phyloP scores from a whole-genome alignment of 2,329 filamentous ascomycete species.

The Lasiodiplodia sp. region DNA sequence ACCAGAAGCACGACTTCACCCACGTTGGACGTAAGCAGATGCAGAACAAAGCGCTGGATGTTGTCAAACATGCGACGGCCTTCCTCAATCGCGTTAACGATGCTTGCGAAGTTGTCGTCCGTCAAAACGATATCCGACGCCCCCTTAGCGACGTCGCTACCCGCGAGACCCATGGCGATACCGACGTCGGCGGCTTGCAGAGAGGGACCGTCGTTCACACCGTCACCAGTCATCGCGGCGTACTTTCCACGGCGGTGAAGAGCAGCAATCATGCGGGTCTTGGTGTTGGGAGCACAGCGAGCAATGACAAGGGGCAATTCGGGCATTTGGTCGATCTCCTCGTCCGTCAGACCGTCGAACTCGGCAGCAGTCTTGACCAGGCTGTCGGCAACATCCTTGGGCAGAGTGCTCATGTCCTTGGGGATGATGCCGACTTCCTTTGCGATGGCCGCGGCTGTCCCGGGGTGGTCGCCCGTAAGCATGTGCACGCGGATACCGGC shows the following conservation, averaged over 20 bases:
- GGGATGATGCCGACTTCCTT: slow-evolving; percentile 53
- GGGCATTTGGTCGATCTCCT: slow-evolving; percentile 32
- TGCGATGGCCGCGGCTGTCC: slow-evolving; percentile 56
- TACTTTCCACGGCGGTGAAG: slow-evolving; percentile 51
- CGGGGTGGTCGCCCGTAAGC: slow-evolving; percentile 57
- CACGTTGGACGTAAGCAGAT: slow-evolving; percentile 43
- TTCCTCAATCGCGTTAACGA: slow-evolving; percentile 55
- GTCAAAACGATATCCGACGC: slow-evolving; percentile 53
- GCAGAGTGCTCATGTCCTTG: slow-evolving; percentile 22
- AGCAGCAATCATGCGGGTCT: slow-evolving; percentile 35
- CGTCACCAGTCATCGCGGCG: slow-evolving; percentile 54
- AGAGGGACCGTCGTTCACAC: slow-evolving; percentile 56
- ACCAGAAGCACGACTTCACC: slow-evolving; percentile 45
- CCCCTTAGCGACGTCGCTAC: slow-evolving; percentile 54
- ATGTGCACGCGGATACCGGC: slow-evolving; percentile 59
- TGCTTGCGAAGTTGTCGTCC: slow-evolving; percentile 55
- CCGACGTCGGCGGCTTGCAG: slow-evolving; percentile 55
- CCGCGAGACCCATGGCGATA: slow-evolving; percentile 54
- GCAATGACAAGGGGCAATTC: slow-evolving; percentile 33
- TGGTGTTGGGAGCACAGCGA: slow-evolving; percentile 33
- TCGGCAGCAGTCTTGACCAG: slow-evolving; percentile 33
- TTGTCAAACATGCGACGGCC: slow-evolving; percentile 56
- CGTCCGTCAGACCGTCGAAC: slow-evolving; percentile 33
- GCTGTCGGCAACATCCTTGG: slow-evolving; percentile 25
- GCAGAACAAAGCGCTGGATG: slow-evolving; percentile 52